A percentile compares a stretch with the other conserved stretches of the same genome.
These are phyloP conservation scores for Rhytidhysteron rufulum DNA, from an alignment of 2,329 filamentous ascomycete species.

Conservation along the genomic window DNA sequence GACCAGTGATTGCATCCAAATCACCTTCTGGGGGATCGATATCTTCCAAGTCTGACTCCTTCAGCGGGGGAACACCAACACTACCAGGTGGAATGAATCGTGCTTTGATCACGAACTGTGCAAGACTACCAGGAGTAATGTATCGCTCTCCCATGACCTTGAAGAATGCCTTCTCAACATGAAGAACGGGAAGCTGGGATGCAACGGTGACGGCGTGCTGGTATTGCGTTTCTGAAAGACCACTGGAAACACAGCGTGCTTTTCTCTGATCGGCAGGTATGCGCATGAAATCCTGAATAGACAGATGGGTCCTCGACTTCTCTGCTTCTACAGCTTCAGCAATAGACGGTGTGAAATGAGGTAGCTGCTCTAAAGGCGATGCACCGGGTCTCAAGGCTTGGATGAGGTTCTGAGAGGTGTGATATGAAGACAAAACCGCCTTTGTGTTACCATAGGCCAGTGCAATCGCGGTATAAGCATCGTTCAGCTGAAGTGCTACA, in stretches of 20 bases:
- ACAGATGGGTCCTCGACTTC: slow-evolving; percentile 59
- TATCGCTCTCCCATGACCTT: slow-evolving; percentile 94
- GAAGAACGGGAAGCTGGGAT: slow-evolving; percentile 76
- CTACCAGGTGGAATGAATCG: slow-evolving; percentile 87
- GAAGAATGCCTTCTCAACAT: slow-evolving; percentile 92
- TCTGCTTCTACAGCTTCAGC: slow-evolving; percentile 67
- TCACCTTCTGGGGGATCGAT: slow-evolving; percentile 91
- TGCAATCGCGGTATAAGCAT: slow-evolving; percentile 80
- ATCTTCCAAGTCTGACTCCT: slow-evolving; percentile 80
- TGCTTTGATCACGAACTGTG: slow-evolving; percentile 92
- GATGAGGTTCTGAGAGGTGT: slow-evolving; percentile 78
- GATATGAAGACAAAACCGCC: slow-evolving; percentile 78
- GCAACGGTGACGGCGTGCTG: slow-evolving; percentile 70
- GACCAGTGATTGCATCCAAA: slow-evolving; percentile 76
- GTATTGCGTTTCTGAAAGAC: slow-evolving; percentile 72
- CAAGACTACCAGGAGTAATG: slow-evolving; percentile 87
- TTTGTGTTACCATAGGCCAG: slow-evolving; percentile 81
- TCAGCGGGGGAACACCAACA: slow-evolving; percentile 67
- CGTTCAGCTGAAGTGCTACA: slow-evolving; percentile 78
- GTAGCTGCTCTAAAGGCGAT: slow-evolving; percentile 88
- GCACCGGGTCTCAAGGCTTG: slow-evolving; percentile 81
- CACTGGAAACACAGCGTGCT: slow-evolving; percentile 64
- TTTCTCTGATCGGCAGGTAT: slow-evolving; percentile 71
- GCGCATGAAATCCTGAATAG: slow-evolving; percentile 84
- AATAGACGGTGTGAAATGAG: slow-evolving; percentile 69